Evolutionary conservation across 805 yeast genomes (phyloP), one percentile per base, ranked within the genome.

Genomic region (Myxozyma geophila): DNA sequence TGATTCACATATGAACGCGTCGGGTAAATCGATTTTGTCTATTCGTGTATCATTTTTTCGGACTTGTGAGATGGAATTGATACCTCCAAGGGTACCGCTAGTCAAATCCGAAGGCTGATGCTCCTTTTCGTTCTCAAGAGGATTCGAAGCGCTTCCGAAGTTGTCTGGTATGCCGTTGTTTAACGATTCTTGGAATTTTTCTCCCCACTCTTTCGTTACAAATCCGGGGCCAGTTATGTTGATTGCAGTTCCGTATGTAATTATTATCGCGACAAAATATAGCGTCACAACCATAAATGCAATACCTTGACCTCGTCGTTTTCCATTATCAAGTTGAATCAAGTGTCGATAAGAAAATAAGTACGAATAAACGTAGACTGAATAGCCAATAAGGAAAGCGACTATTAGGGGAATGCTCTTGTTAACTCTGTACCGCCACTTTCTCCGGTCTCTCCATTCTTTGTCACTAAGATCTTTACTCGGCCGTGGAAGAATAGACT

Each of bases 1-100:
- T 9, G 76, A 77, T 73, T 89, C 92, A 73, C 96, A 89, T 17
- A 81, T 72, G 72, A 90, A 92, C 28, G 81, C 76, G 0, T 74
- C 79, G 0, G 96, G 95, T 0, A 86, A 81, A 15, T 9, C 21
- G n/a, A 10, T 58, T 39, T 39, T 49, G 17, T 35, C 21, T 17
- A 21, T 33, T 61, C 19, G n/a, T 40, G 36, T 19, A 15, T 33
- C 23, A 7, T 13, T 67, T 68, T 49, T 44, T 43, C 55, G 4
- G 33, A 15, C 21, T n/a, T 19, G 44, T n/a, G 13, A 15, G 33
- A 28, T 58, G 47, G 6, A 39, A 49, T 46, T 54, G 39, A 60
- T 48, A 8, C 33, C 35, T 19, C 50, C 35, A 28, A 28, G 28
- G 28, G 28, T 28, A 28, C 28, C 28, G 28, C 28, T 28, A 28